phyloP scores from a whole-genome alignment of 177 flowering plant genomes.

The Vitis hybrid region DNA sequence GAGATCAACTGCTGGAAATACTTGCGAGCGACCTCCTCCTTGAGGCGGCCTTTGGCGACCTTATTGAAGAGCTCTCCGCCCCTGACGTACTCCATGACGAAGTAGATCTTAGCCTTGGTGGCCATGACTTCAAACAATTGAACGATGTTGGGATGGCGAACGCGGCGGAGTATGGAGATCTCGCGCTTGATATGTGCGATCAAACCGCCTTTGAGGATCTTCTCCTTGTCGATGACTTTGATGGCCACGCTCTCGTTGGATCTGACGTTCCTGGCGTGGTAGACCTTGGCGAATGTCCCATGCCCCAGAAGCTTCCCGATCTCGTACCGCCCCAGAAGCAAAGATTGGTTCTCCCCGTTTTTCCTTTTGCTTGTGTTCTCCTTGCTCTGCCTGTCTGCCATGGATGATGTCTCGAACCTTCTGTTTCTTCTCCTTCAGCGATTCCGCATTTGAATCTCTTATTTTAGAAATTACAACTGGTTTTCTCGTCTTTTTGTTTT shows the following conservation, averaged over 20 bases:
- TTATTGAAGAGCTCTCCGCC: conserved; percentile 79
- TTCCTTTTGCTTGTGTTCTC: conserved; percentile 1
- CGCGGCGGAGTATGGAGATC: conserved; percentile 74
- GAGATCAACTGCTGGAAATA: conserved; percentile 74
- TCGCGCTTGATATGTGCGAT: conserved; percentile 75
- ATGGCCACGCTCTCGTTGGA: conserved; percentile 53
- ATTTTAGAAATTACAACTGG: too few species aligned
- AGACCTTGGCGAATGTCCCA: conserved; percentile 66
- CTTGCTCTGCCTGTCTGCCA: neutral
- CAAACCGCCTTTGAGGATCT: conserved; percentile 54
- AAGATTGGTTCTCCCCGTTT: conserved; percentile 5
- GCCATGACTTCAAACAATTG: conserved; percentile 79
- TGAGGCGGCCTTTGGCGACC: conserved; percentile 65
- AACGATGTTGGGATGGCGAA: conserved; percentile 74
- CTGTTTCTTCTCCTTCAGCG: neutral
- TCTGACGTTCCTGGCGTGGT: conserved; percentile 45
- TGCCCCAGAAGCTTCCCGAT: conserved; percentile 59
- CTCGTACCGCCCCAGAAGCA: conserved; percentile 48
- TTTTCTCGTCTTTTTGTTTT: too few species aligned
- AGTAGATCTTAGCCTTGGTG: conserved; percentile 71
- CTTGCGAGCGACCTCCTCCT: conserved; percentile 64
- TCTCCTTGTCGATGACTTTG: conserved; percentile 63
- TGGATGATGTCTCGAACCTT: neutral
- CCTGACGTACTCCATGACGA: conserved; percentile 69
- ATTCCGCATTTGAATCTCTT: neutral